A percentile compares a stretch with the other conserved stretches of the same genome.
Evolutionary conservation across 768 basidiomycete species (phyloP).

Genomic region (Lactarius sp.): DNA sequence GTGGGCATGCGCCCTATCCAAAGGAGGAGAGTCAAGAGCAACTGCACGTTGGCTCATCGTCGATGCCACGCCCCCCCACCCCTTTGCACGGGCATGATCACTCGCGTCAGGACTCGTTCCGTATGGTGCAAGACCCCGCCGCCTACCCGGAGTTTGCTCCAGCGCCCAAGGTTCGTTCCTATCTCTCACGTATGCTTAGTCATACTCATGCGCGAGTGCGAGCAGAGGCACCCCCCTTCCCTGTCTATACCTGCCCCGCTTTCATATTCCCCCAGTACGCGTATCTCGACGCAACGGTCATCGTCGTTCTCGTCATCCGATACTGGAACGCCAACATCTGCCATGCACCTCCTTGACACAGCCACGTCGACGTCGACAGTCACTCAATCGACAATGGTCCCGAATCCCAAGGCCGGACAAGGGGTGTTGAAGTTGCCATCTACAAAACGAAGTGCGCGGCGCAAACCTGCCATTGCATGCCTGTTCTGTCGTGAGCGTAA

Average conservation of each 20-base stretch:
- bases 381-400: neutral
- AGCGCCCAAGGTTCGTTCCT: constrained; percentile 19
- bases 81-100: constrained; percentile 2
- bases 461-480: constrained; percentile 34
- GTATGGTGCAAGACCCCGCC: constrained; percentile 19
- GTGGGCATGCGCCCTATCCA: neutral
- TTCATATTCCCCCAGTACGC: constrained; percentile 5
- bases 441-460: constrained; percentile 18
- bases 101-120: constrained; percentile 11
- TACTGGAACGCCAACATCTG: constrained; percentile 18
- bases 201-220: neutral
- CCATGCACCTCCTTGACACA: constrained; percentile 5
- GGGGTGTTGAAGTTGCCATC: constrained; percentile 20
- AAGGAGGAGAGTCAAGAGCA: constrained; percentile 16
- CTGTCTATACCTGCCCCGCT: constrained; percentile 8
- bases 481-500: constrained; percentile 41
- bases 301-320: constrained; percentile 21
- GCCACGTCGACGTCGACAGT: neutral
- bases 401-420: constrained; percentile 21
- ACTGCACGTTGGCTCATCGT: neutral
- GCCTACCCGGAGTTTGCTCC: constrained; percentile 14
- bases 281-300: constrained; percentile 3
- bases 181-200: constrained; percentile 5
- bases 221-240: constrained; percentile 15
- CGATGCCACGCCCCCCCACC: constrained; percentile 7